A percentile compares a stretch with the other conserved stretches of the same genome.
phyloP scores from a whole-genome alignment of 2,329 filamentous ascomycete species.

The Botryotinia narcissicola region DNA sequence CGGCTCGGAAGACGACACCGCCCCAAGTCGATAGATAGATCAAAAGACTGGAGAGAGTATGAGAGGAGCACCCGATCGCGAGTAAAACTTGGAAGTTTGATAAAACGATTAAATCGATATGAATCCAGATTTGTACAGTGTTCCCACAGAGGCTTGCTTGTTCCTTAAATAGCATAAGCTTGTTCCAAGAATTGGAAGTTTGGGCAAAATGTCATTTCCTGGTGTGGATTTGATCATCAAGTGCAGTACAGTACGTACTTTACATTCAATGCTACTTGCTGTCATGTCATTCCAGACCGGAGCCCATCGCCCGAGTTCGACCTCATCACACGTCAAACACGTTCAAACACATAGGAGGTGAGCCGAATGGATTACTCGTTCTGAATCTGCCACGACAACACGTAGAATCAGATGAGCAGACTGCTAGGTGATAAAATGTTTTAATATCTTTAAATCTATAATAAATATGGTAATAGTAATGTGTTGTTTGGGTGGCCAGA shows the following conservation, averaged over 20 bases:
- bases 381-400: conserved; percentile 15
- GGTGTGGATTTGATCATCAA: neutral
- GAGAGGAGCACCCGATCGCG: neutral
- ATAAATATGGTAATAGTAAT: conserved; percentile 8
- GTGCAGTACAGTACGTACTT: neutral
- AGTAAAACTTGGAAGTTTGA: neutral
- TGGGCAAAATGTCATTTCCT: neutral
- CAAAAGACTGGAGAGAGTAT: neutral
- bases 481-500: neutral
- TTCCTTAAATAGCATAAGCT: no score
- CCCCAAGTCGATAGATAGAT: neutral
- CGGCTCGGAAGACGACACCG: conserved; percentile 9
- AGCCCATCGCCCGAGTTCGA: conserved; percentile 1
- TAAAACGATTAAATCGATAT: neutral
- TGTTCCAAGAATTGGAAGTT: neutral
- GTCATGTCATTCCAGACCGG: conserved; percentile 1
- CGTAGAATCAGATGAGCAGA: conserved; percentile 8
- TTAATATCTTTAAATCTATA: neutral
- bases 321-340: conserved; percentile 14
- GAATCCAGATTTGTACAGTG: neutral
- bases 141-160: no score
- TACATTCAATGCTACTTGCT: neutral
- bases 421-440: neutral
- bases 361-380: conserved; percentile 6
- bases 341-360: neutral